phyloP scores from a whole-genome alignment of 106 monocot genomes.

The Platanthera guangdongensis region DNA sequence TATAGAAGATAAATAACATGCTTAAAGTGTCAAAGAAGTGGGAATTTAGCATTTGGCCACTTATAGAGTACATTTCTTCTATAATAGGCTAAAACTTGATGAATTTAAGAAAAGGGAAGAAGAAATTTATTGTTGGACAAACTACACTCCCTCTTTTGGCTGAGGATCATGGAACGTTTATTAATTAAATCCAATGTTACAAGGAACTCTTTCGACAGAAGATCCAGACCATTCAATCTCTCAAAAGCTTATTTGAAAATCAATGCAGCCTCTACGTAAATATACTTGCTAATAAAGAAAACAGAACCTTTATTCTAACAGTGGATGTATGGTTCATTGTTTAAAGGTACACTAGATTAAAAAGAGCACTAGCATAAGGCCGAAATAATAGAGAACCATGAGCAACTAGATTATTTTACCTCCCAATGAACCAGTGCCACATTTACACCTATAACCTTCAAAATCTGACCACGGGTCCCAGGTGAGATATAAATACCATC shows the following conservation, averaged over 20 bases:
- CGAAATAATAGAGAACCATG: background rate
- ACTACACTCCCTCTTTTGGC: background rate
- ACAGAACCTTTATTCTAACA: background rate
- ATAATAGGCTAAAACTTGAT: too few relatives aligned
- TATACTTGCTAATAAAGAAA: background rate
- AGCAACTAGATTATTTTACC: constrained; percentile 25
- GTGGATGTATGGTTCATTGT: background rate
- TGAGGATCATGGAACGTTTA: background rate
- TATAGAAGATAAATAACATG: too few relatives aligned
- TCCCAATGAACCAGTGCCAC: constrained; percentile 74
- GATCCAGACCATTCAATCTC: background rate
- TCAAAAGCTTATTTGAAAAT: background rate
- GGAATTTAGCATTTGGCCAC: too few relatives aligned
- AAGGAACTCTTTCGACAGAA: background rate
- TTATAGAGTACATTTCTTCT: too few relatives aligned
- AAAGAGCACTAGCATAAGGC: background rate
- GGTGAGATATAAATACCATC: constrained; percentile 64
- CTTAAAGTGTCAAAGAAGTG: too few relatives aligned
- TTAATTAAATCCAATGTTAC: background rate
- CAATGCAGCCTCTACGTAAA: background rate
- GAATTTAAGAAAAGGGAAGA: background rate
- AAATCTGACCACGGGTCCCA: constrained; percentile 49
- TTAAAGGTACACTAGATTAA: background rate
- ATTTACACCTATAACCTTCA: constrained; percentile 59
- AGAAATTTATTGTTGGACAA: background rate